A percentile compares a stretch with the other conserved stretches of the same genome.
Evolutionary conservation across 768 basidiomycete species (phyloP).

Genomic region (Calocybe gangraenosa): DNA sequence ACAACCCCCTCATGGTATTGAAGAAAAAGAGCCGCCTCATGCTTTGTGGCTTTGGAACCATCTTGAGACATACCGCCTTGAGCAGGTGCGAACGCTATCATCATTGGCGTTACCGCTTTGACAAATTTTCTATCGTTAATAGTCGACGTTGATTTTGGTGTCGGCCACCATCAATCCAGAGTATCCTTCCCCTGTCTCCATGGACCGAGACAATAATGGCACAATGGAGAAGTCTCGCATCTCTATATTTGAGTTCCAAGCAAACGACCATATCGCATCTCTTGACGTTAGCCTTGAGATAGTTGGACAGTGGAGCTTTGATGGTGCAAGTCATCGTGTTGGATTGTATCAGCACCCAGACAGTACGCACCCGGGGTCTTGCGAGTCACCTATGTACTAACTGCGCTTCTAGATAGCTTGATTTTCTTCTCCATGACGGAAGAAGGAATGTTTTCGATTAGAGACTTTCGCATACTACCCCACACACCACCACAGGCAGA

Average conservation of each 20-base stretch:
- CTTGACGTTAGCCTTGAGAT: constrained; percentile 36
- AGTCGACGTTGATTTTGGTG: constrained; percentile 41
- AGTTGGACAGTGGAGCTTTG: constrained; percentile 52
- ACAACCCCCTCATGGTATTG: constrained; percentile 26
- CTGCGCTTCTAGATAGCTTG: constrained; percentile 24
- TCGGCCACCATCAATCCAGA: constrained; percentile 41
- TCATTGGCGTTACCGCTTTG: constrained; percentile 6
- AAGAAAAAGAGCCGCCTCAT: constrained; percentile 27
- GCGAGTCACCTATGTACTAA: constrained; percentile 4
- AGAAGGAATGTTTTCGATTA: constrained; percentile 41
- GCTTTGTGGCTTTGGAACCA: constrained; percentile 42
- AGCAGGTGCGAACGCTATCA: constrained; percentile 30
- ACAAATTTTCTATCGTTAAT: constrained; percentile 4
- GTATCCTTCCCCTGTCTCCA: constrained; percentile 22
- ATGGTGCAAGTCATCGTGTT: constrained; percentile 41
- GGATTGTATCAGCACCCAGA: constrained; percentile 43
- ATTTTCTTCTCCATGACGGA: constrained; percentile 38
- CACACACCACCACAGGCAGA: constrained; percentile 17
- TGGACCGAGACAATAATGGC: constrained; percentile 28
- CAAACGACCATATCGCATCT: constrained; percentile 21
- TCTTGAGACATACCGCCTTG: constrained; percentile 31
- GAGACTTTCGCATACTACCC: constrained; percentile 32
- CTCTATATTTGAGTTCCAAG: constrained; percentile 34
- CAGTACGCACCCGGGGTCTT: constrained; percentile 29
- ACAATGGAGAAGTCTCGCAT: constrained; percentile 34